phyloP scores from a whole-genome alignment of 495 filamentous ascomycete species.

The Tuber aestivum region DNA sequence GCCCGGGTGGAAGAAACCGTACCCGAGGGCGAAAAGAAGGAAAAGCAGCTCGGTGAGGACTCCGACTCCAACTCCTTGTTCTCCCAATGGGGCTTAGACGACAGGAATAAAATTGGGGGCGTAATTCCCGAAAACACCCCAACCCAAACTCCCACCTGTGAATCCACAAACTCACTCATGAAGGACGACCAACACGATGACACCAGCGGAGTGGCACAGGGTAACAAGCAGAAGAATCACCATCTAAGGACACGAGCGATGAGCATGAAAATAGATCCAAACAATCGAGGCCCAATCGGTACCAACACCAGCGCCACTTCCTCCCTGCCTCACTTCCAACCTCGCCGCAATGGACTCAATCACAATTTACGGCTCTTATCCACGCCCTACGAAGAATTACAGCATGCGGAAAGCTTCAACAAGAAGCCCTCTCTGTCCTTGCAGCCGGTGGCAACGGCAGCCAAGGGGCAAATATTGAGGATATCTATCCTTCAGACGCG shows the following conservation, averaged over 20 bases:
- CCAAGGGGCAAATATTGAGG: background rate
- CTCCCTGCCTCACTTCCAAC: background rate
- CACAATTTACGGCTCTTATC: background rate
- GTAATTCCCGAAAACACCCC: background rate
- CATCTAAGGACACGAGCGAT: slow-evolving; percentile 4
- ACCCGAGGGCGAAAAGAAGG: too few relatives aligned
- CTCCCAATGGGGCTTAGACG: background rate
- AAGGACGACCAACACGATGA: background rate
- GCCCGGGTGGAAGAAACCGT: background rate
- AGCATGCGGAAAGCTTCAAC: background rate
- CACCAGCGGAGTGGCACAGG: background rate
- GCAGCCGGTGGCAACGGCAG: background rate
- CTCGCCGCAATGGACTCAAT: background rate
- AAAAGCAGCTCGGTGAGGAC: background rate
- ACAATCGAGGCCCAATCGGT: background rate
- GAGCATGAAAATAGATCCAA: background rate
- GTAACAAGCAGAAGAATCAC: slow-evolving; percentile 5
- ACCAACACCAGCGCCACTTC: background rate
- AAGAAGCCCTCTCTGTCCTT: background rate
- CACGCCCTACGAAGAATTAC: background rate
- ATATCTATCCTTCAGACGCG: background rate
- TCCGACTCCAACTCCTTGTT: background rate
- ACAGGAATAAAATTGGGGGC: background rate
- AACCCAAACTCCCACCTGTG: background rate
- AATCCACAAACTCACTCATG: background rate